Percentiles rank a stretch among this genome's conserved stretches.
Evolutionary conservation across 2,329 filamentous ascomycete genomes (phyloP).

Genomic region (Pseudogymnoascus sp.): DNA sequence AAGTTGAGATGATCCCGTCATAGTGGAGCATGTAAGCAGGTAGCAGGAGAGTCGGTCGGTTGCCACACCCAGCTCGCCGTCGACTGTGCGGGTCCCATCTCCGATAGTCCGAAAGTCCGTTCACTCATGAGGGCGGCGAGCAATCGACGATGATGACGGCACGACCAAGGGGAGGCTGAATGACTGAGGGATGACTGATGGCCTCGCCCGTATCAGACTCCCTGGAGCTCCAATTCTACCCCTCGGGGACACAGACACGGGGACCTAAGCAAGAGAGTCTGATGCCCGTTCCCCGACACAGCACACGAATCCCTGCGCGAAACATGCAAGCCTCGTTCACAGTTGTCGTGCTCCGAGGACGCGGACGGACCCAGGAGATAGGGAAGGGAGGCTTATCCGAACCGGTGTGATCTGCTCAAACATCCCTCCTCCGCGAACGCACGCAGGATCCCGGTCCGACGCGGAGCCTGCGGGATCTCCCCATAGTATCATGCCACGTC

Average conservation of each 20-base stretch:
- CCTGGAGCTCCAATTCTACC: background rate
- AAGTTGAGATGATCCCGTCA: background rate
- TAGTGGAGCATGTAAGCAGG: background rate
- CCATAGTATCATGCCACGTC: background rate
- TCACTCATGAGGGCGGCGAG: background rate
- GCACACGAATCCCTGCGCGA: background rate
- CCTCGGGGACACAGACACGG: background rate
- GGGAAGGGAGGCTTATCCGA: background rate
- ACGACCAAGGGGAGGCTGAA: too few relatives aligned
- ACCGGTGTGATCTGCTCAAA: background rate
- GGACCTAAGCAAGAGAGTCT: background rate
- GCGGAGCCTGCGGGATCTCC: background rate
- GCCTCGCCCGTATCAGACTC: background rate
- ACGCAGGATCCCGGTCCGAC: background rate
- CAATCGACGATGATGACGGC: background rate
- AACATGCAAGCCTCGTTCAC: conserved; percentile 5
- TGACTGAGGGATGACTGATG: background rate
- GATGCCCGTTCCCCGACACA: background rate
- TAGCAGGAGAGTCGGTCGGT: background rate
- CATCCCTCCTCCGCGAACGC: background rate
- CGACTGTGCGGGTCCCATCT: background rate
- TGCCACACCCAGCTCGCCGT: background rate
- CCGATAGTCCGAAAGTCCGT: background rate
- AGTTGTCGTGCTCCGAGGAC: background rate
- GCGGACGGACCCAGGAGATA: conserved; percentile 5